Evolutionary conservation across 306 rosid genomes (phyloP).

Genomic region (Inga laurina): DNA sequence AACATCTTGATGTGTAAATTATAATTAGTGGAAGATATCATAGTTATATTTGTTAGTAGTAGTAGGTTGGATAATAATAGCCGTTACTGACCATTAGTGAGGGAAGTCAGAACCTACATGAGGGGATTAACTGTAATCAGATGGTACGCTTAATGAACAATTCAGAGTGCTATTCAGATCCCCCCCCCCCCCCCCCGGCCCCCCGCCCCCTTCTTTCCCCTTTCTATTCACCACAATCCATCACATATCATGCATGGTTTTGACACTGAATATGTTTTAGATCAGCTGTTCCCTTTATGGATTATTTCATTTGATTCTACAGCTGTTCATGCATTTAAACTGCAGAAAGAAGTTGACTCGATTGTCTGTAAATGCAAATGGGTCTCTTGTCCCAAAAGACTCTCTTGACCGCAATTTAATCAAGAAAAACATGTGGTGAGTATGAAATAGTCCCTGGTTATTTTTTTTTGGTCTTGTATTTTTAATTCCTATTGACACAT

Average conservation of each 20-base stretch:
- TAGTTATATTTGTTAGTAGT: not conserved
- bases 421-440: slow-evolving; percentile 81
- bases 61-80: not conserved
- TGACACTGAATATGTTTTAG: slow-evolving; percentile 15
- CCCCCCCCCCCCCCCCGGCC: no score
- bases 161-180: not conserved
- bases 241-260: not conserved
- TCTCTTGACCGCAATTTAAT: slow-evolving; percentile 65
- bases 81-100: not conserved
- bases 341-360: slow-evolving; percentile 86
- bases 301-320: slow-evolving; percentile 8
- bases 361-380: slow-evolving; percentile 84
- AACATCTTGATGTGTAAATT: not conserved
- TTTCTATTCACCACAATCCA: not conserved
- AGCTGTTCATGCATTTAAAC: slow-evolving; percentile 21
- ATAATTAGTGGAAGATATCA: not conserved
- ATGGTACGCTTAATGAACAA: no score
- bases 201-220: not conserved
- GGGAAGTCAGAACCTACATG: no score
- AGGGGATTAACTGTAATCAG: no score
- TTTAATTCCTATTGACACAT: not conserved
- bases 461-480: not conserved
- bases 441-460: not conserved
- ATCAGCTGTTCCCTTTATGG: not conserved
- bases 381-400: slow-evolving; percentile 73